These are phyloP conservation scores for Penicillium simplicissimum DNA, from an alignment of 495 filamentous ascomycete genomes.

Conservation along the genomic window DNA sequence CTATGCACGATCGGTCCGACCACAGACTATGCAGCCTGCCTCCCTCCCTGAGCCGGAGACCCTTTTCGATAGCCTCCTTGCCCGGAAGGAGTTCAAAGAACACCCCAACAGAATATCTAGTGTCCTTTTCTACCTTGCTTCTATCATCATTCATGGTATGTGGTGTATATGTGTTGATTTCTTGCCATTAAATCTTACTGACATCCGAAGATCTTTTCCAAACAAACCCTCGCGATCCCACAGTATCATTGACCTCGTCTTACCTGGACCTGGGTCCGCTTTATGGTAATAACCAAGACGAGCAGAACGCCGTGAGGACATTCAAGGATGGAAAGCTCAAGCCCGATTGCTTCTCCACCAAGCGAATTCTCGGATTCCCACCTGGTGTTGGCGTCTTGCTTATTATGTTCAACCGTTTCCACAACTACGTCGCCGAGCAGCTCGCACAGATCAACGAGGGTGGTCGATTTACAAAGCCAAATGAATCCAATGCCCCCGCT, in stretches of 20 bases:
- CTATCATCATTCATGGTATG: slow-evolving; percentile 81
- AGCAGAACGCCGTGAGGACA: slow-evolving; percentile 74
- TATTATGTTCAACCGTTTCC: slow-evolving; percentile 74
- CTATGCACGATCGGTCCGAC: slow-evolving; percentile 73
- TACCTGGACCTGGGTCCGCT: slow-evolving; percentile 84
- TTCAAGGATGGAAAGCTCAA: slow-evolving; percentile 84
- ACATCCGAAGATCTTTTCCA: slow-evolving; percentile 56
- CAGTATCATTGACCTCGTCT: slow-evolving; percentile 72
- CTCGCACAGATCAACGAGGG: slow-evolving; percentile 61
- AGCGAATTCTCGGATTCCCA: slow-evolving; percentile 76
- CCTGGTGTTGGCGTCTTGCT: slow-evolving; percentile 77
- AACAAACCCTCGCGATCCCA: slow-evolving; percentile 56
- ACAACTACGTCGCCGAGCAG: slow-evolving; percentile 69
- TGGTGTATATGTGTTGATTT: neutral
- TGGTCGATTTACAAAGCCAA: slow-evolving; percentile 54
- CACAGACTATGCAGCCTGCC: slow-evolving; percentile 61
- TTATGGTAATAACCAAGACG: slow-evolving; percentile 77
- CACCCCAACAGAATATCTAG: slow-evolving; percentile 83
- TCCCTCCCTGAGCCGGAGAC: slow-evolving; percentile 72
- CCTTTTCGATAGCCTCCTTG: slow-evolving; percentile 76
- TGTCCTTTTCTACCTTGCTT: slow-evolving; percentile 85
- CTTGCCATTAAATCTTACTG: slow-evolving; percentile 9
- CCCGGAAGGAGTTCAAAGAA: slow-evolving; percentile 59
- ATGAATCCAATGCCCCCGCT: slow-evolving; percentile 49
- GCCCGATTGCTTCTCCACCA: slow-evolving; percentile 77